Evolutionary conservation across 2,329 filamentous ascomycete species (phyloP), one percentile per base, ranked within the genome.

Genomic region (Penicillium brevicompactum): DNA sequence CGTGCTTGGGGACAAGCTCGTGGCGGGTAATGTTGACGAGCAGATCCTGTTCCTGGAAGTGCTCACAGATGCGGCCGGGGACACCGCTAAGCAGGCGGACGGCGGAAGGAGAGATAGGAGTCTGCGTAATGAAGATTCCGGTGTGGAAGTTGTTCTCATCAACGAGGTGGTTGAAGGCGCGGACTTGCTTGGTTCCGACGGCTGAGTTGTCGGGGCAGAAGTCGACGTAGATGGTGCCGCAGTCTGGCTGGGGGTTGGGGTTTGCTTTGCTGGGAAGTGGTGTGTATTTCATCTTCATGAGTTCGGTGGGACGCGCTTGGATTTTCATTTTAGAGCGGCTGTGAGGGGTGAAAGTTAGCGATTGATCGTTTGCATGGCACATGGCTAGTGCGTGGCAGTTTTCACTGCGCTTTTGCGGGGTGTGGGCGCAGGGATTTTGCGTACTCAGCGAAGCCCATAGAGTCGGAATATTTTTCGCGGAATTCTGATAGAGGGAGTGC

Each of bases 21-120:
- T 99, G 94, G 74, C 92, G 90, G 56, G 93, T 97, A 75, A 99
- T 97, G 78, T 99, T 99, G 76, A 99, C 92, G 57, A 97, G 83
- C 67, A 99, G 78, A 77, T 99, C 94, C 74, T 94, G 89, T 81
- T 97, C 94, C 67, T 93, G 85, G 80, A 99, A 99, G 72, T 91
- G 91, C 80, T 99, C 94, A 70, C 97, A 91, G 69, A 90, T 86
- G 52, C 89, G 89, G 59, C 87, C 86, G 65, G 89, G 85, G 55
- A 93, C 86, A 56, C 88, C 87, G 62, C 87, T 87, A 66, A 96
- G 88, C 64, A 92, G 87, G 79, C 95, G 95, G 74, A 93, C 86
- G 37, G 92, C 93, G 57, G 92, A 89, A 27, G 91, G 84, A 0
- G 92, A 96, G 56, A 97, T 89, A 45, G 90, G 81, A 46, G 88